Conservation (phyloP, 2,329 filamentous ascomycete genomes). For the Curvularia eragrostidis region DNA sequence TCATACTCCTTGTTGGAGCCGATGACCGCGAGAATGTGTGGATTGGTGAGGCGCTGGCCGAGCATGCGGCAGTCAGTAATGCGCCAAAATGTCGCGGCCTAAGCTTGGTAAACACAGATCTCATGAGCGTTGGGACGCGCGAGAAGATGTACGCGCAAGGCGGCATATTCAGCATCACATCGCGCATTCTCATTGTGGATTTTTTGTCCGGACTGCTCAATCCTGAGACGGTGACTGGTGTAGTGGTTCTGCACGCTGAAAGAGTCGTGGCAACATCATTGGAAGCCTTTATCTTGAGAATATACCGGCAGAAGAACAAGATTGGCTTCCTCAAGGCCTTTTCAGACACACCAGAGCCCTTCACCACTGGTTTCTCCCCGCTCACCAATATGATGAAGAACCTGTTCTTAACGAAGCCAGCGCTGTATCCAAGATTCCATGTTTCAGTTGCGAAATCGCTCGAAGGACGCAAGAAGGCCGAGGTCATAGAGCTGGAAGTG, state of each 20-base stretch:
- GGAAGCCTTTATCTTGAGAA: slow-evolving; percentile 92
- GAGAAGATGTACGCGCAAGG: slow-evolving; percentile 92
- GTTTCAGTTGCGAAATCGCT: slow-evolving; percentile 86
- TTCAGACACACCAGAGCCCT: slow-evolving; percentile 89
- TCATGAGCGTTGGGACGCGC: slow-evolving; percentile 82
- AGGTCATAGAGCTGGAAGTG: slow-evolving; percentile 96
- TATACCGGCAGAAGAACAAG: slow-evolving; percentile 95
- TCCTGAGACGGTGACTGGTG: slow-evolving; percentile 82
- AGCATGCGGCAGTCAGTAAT: slow-evolving; percentile 91
- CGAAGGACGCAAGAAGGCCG: slow-evolving; percentile 89
- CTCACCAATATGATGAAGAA: slow-evolving; percentile 91
- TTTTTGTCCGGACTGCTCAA: slow-evolving; percentile 83
- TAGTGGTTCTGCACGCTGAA: slow-evolving; percentile 89
- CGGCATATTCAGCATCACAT: slow-evolving; percentile 95
- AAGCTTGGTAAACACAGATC: slow-evolving; percentile 92
- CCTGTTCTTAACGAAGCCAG: slow-evolving; percentile 85
- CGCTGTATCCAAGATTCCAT: slow-evolving; percentile 93
- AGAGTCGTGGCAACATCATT: slow-evolving; percentile 82
- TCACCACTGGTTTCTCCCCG: slow-evolving; percentile 86
- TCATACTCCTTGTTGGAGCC: slow-evolving; percentile 87
- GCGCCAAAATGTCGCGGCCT: slow-evolving; percentile 82
- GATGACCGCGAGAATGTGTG: slow-evolving; percentile 94
- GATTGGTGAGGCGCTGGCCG: slow-evolving; percentile 94
- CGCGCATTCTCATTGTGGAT: slow-evolving; percentile 92
- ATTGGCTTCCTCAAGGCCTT: slow-evolving; percentile 94